Percentiles rank a stretch among this genome's conserved stretches.
These are phyloP conservation scores for Aspergillus sp. DNA, from an alignment of 2,329 filamentous ascomycete species.

Conservation along the genomic window DNA sequence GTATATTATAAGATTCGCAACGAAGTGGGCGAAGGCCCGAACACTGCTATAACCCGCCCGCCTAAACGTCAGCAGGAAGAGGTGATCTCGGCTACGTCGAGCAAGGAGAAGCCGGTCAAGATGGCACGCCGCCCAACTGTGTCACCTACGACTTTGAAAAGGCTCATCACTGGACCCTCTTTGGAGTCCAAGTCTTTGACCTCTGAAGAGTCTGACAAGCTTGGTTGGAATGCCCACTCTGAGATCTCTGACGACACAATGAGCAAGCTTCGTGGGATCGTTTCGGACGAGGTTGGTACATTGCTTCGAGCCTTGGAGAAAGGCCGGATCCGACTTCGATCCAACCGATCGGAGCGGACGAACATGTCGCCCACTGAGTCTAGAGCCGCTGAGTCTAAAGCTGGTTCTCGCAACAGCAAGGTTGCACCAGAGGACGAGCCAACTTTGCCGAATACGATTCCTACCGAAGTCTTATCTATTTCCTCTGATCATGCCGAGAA, in stretches of 20 bases:
- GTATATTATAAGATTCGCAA: conserved; percentile 46
- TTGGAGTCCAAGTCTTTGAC: conserved; percentile 35
- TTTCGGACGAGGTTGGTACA: conserved; percentile 37
- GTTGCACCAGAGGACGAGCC: conserved; percentile 22
- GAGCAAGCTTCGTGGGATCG: conserved; percentile 40
- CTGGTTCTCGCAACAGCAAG: conserved; percentile 24
- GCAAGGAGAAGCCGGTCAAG: conserved; percentile 40
- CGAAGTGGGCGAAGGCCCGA: conserved; percentile 39
- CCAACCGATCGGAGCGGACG: conserved; percentile 34
- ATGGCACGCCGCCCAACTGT: conserved; percentile 35
- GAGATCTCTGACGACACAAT: conserved; percentile 42
- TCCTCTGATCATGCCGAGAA: conserved; percentile 18
- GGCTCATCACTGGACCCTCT: conserved; percentile 36
- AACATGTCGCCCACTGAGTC: conserved; percentile 38
- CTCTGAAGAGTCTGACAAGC: conserved; percentile 35
- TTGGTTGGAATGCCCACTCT: conserved; percentile 39
- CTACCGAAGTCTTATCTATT: conserved; percentile 28
- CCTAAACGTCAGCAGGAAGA: conserved; percentile 42
- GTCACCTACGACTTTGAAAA: conserved; percentile 34
- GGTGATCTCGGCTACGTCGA: conserved; percentile 31
- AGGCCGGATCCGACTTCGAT: conserved; percentile 38
- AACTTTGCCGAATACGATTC: conserved; percentile 27
- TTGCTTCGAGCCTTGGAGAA: conserved; percentile 40
- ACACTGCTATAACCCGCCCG: conserved; percentile 30
- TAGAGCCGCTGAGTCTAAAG: conserved; percentile 26